phyloP scores from a whole-genome alignment of 1,284 basidiomycete genomes.

The Melampsora abietis-canadensis region DNA sequence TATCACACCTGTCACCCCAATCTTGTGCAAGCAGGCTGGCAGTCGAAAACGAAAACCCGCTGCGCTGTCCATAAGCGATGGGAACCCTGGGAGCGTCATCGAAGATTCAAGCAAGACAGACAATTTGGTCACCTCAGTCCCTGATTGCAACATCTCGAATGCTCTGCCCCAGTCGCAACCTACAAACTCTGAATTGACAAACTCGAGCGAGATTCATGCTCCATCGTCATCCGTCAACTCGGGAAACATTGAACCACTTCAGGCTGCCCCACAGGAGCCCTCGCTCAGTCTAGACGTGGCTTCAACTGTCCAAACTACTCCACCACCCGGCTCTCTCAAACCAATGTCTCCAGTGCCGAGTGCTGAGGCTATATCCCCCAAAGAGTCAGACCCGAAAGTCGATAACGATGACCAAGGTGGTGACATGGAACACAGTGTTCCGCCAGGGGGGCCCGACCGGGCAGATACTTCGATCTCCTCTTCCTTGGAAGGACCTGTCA shows the following conservation, averaged over 20 bases:
- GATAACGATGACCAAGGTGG: not conserved
- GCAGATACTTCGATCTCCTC: not conserved
- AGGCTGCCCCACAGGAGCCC: not conserved
- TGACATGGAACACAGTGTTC: not conserved
- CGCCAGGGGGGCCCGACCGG: not conserved
- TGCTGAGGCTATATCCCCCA: not conserved
- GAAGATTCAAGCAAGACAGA: not conserved
- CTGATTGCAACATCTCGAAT: not conserved
- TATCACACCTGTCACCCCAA: slow-evolving; percentile 23
- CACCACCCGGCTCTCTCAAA: not conserved
- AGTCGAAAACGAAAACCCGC: slow-evolving; percentile 26
- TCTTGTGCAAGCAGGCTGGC: slow-evolving; percentile 17
- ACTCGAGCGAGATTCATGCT: not conserved
- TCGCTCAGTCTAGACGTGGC: not conserved
- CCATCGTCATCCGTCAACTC: not conserved
- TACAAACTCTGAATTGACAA: too few species aligned
- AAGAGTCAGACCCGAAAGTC: not conserved
- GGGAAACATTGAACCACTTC: not conserved
- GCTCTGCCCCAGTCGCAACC: not conserved
- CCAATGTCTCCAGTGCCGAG: not conserved
- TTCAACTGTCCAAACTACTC: not conserved
- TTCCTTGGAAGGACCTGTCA: not conserved
- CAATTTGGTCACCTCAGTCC: not conserved
- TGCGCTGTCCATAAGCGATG: not conserved
- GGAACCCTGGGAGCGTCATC: not conserved